Evolutionary conservation across 2,329 filamentous ascomycete genomes (phyloP).

Genomic region (Fusarium humuli): DNA sequence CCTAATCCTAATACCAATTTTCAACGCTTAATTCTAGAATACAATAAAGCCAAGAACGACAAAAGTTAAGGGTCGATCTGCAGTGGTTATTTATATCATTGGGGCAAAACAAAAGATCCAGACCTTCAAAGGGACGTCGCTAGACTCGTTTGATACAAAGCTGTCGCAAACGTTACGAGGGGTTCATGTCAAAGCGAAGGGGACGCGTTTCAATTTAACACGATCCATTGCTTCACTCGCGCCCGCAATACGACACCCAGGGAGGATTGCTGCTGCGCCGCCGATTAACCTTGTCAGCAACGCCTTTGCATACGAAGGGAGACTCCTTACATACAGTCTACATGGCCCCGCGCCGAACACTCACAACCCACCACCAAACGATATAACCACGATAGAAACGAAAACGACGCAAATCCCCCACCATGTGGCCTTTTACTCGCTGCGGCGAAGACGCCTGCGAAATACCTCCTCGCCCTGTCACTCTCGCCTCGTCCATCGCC

Average conservation of each 20-base stretch:
- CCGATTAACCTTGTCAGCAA: not conserved
- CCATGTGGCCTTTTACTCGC: conserved; percentile 58
- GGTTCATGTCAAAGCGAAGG: conserved; percentile 1
- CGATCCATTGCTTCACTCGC: not conserved
- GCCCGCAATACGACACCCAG: conserved; percentile 8
- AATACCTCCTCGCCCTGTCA: conserved; percentile 55
- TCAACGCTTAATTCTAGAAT: not conserved
- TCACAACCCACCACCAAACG: conserved; percentile 5
- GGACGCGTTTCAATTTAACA: conserved; percentile 20
- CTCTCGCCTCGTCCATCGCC: conserved; percentile 64
- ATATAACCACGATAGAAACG: conserved; percentile 6
- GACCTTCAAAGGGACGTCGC: conserved; percentile 25
- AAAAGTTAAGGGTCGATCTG: not conserved
- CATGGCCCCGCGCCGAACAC: conserved; percentile 17
- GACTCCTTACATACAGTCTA: not conserved
- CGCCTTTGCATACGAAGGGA: conserved; percentile 1
- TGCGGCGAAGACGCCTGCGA: conserved; percentile 69
- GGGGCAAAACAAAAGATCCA: not conserved
- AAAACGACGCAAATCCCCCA: not conserved
- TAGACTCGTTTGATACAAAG: not conserved
- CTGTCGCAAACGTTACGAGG: conserved; percentile 27
- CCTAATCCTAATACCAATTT: not conserved
- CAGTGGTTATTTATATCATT: not conserved
- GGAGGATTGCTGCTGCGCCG: conserved; percentile 21
- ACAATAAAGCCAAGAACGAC: not conserved